Conservation (phyloP, 139 green algal species). For the Coelastrella sp. region DNA sequence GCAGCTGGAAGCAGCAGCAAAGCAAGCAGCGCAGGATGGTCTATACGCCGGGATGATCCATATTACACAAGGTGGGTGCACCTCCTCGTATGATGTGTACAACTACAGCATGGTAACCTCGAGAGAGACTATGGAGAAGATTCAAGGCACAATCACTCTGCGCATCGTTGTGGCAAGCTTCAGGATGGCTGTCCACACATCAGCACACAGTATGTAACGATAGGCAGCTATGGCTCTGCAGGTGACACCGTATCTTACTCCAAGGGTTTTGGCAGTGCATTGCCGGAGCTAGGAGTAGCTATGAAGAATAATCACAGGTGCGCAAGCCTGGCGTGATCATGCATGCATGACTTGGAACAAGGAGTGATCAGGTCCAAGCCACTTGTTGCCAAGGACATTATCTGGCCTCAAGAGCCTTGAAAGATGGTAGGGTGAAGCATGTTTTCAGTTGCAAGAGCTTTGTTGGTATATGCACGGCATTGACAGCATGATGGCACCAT, state of each 20-base stretch:
- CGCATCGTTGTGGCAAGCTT: background rate
- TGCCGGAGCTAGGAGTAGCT: constrained; percentile 1
- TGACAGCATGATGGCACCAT: background rate
- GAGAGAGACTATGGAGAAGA: background rate
- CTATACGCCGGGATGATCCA: constrained; percentile 31
- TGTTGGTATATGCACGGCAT: too few relatives aligned
- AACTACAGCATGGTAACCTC: background rate
- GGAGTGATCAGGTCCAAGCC: background rate
- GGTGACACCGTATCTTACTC: background rate
- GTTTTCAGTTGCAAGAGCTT: background rate
- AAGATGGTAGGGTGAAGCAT: background rate
- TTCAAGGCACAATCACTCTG: background rate
- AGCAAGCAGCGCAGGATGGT: background rate
- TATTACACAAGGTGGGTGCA: background rate
- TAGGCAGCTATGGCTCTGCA: background rate
- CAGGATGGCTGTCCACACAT: background rate
- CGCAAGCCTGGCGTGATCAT: background rate
- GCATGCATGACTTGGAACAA: background rate
- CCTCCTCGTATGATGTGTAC: too few relatives aligned
- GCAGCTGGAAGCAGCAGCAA: background rate
- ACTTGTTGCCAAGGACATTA: background rate
- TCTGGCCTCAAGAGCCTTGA: too few relatives aligned
- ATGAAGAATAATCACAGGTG: constrained; percentile 37
- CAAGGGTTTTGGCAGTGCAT: constrained; percentile 16
- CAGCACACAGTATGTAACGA: background rate